Evolutionary conservation across 345 rosid species (phyloP).

Genomic region (Stellera chamaejasme): DNA sequence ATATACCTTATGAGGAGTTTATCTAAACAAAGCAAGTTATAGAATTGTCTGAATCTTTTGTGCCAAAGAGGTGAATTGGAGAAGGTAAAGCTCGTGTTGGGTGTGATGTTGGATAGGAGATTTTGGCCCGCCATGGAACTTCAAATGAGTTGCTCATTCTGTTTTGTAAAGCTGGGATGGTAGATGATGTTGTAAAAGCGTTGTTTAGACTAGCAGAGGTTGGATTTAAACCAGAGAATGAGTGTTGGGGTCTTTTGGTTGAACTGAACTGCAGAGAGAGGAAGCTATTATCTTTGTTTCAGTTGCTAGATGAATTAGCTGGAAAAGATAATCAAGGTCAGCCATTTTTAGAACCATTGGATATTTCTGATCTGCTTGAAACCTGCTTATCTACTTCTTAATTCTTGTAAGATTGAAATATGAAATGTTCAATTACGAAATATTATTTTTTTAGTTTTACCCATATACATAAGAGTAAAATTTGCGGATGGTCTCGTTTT

Average conservation of each 20-base stretch:
- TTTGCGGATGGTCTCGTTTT: too few species aligned
- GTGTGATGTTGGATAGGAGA: slow-evolving; percentile 59
- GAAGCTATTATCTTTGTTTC: slow-evolving; percentile 46
- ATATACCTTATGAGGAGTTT: slow-evolving; percentile 41
- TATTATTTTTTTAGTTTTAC: too few species aligned
- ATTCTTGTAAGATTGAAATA: too few species aligned
- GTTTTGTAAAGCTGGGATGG: slow-evolving; percentile 44
- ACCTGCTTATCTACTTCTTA: too few species aligned
- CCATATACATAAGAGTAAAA: too few species aligned
- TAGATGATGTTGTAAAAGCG: slow-evolving; percentile 31
- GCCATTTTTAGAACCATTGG: too few species aligned
- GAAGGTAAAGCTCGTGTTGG: slow-evolving; percentile 43
- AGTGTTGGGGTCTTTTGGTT: slow-evolving; percentile 50
- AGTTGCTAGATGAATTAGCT: slow-evolving; percentile 50
- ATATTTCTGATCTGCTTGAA: too few species aligned
- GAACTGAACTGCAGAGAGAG: slow-evolving; percentile 63
- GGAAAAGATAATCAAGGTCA: neutral
- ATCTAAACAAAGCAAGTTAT: slow-evolving; percentile 69
- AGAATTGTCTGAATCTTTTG: slow-evolving; percentile 71
- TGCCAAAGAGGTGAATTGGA: slow-evolving; percentile 49
- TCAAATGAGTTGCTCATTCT: slow-evolving; percentile 63
- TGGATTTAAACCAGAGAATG: slow-evolving; percentile 58
- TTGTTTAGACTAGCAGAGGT: slow-evolving; percentile 38
- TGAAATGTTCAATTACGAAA: too few species aligned
- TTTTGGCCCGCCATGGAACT: slow-evolving; percentile 67